Conservation (phyloP, 164 flowering plant species). For the Kingdonia uniflora region DNA sequence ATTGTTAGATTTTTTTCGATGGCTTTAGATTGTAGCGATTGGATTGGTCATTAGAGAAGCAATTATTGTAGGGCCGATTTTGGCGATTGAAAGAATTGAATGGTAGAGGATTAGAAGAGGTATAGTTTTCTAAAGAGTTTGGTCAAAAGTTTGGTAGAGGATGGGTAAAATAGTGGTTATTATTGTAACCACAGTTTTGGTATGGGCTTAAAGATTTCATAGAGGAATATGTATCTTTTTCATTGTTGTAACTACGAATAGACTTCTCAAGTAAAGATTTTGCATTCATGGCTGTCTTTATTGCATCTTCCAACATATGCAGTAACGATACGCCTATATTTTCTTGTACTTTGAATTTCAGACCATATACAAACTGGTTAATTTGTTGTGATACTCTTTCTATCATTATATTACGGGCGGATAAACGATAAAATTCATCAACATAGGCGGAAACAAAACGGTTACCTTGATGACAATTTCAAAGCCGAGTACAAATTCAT, state of each 20-base stretch:
- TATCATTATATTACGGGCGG: background rate
- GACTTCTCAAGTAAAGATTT: background rate
- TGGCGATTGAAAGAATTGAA: background rate
- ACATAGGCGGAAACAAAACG: background rate
- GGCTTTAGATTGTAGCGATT: too few species aligned
- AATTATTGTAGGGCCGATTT: too few species aligned
- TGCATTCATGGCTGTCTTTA: background rate
- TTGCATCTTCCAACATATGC: background rate
- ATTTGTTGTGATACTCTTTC: background rate
- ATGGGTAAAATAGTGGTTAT: background rate
- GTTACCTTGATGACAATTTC: too few species aligned
- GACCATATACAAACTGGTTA: background rate
- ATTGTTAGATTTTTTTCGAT: background rate
- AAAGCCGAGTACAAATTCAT: background rate
- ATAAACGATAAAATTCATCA: too few species aligned
- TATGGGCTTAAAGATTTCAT: background rate
- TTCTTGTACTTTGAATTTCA: background rate
- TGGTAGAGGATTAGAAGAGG: background rate
- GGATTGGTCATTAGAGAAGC: too few species aligned
- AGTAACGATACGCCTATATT: background rate
- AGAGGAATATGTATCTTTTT: background rate
- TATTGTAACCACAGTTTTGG: background rate
- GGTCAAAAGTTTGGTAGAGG: background rate
- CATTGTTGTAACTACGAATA: background rate
- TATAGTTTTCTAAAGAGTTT: too few species aligned